Base-by-base conservation (phyloP, 2,329 filamentous ascomycete species). In the Paraconiothyrium sp. region DNA sequence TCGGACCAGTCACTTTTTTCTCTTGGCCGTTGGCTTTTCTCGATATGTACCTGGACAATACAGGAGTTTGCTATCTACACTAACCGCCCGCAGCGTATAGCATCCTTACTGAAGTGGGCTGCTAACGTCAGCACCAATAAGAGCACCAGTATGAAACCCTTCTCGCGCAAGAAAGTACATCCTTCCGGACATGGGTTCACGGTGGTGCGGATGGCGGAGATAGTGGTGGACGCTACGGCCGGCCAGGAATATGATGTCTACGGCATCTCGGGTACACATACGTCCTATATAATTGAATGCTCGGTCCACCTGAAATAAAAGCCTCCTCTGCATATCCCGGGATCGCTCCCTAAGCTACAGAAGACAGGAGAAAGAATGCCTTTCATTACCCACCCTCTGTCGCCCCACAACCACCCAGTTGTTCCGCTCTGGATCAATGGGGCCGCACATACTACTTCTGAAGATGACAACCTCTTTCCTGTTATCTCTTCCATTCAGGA, bases 401-500 rank as follows among this genome's bases (percentile, higher is more conserved):
- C 30, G n/a, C 52, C 49, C 3, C 41, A 62, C 47, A 44, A 46
- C 10, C 57, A 66, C 8, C 54, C 61, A 37, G 65, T 67, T 30
- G 65, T 80, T 11, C 82, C 82, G 6, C 75, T 84, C 55, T 79
- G 79, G 69, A 82, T 84, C 64, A 76, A 80, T 48, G 80, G 81
- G 64, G 71, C 79, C 59, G 80, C 85, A 54, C 68, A 80, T 41
- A 68, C 69, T 13, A 78, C 84, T 3, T 24, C 48, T 8, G 69
- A 74, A 2, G 79, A 77, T 30, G 9, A 52, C 51, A 16, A 49
- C 51, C 81, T 81, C 32, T 86, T 88, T 67, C 80, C 84, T 49
- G 84, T 92, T 44, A 77, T 82, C 64, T 85, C 82, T 58, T 89
- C 90, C 3, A 70, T 76, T 13, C 81, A 81, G 57, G 65, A 85